A percentile compares a stretch with the other conserved stretches of the same genome.
These are phyloP conservation scores for Suillus cothurnatus DNA, from an alignment of 768 basidiomycete genomes.

Conservation along the genomic window DNA sequence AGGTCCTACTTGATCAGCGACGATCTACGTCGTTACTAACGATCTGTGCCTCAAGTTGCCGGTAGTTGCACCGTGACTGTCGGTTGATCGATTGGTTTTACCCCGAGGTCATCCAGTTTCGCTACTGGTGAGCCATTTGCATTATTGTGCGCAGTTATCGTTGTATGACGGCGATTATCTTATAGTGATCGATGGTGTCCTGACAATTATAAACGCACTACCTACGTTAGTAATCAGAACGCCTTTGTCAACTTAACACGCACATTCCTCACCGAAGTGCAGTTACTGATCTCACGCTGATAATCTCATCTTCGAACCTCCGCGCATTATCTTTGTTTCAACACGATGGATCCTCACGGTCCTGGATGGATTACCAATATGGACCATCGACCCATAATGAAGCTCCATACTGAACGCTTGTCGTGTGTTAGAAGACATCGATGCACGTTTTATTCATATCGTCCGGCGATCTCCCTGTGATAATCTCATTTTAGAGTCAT, in stretches of 20 bases:
- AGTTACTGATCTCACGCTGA: neutral
- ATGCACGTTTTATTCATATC: constrained; percentile 7
- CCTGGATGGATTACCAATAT: neutral
- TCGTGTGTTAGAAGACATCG: constrained; percentile 4
- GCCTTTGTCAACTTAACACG: constrained; percentile 1
- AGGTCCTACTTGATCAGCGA: neutral
- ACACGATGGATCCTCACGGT: constrained; percentile 7
- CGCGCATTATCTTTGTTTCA: neutral
- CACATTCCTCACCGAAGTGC: constrained; percentile 1
- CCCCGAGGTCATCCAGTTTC: no score
- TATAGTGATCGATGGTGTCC: neutral
- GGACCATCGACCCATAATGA: neutral
- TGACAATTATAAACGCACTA: neutral
- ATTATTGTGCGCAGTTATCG: neutral
- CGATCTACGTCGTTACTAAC: neutral
- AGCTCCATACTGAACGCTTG: neutral
- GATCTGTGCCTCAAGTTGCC: neutral
- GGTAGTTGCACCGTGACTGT: neutral
- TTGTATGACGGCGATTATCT: constrained; percentile 3
- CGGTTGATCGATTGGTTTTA: neutral
- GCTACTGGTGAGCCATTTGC: neutral
- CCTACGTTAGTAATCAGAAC: neutral
- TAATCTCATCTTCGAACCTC: constrained; percentile 2
- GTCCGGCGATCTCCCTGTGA: constrained; percentile 4
- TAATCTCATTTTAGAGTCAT: neutral